Base-by-base conservation (phyloP, 2,329 filamentous ascomycete species). In the Reticulascus tulasneorum region DNA sequence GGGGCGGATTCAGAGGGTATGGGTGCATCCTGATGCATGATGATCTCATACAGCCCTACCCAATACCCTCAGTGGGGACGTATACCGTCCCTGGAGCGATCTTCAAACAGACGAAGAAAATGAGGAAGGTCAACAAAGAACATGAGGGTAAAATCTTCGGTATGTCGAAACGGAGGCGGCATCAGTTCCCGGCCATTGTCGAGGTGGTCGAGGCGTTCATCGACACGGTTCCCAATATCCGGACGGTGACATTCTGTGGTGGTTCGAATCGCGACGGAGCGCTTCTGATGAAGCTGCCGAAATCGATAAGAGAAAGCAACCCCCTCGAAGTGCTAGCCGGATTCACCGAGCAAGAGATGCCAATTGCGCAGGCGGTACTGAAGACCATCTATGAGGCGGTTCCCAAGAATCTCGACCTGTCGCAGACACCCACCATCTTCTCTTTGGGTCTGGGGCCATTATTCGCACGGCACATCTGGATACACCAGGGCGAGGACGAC, bases 1-100 rank as follows among this genome's bases (percentile, higher is more conserved):
- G 90, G 27, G 90, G 90, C 17, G 90, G 90, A 1, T 94, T 95
- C 55, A 73, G 90, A 23, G 90, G 90, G 12, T 95, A 94, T 70
- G 90, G 89, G 7, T 94, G 87, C 59, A 80, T 94, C 53, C 71
- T 95, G 34, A 90, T 94, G 84, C 81, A 84, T 54, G 75, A 77
- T 47, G 85, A 91, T 50, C 61, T 68, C 6, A 75, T 87, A 27
- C 67, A 74, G 35, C 87, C 87, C 0, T 96, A 94, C 56, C 90
- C 90, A 0, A 84, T 95, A 18, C 78, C 87, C 0, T 81, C 84
- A 15, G 83, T 93, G 57, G 90, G 89, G 44, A 82, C 85, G 3
- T 95, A 93, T 59, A 76, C 70, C 8, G 85, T 82, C 2, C 59
- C 71, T 1, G 75, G 77, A 9, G 53, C 65, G 4, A 66, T 75